These are phyloP conservation scores for Dictyostelium citrinum DNA, from an alignment of 78 protist genomes.

Conservation along the genomic window DNA sequence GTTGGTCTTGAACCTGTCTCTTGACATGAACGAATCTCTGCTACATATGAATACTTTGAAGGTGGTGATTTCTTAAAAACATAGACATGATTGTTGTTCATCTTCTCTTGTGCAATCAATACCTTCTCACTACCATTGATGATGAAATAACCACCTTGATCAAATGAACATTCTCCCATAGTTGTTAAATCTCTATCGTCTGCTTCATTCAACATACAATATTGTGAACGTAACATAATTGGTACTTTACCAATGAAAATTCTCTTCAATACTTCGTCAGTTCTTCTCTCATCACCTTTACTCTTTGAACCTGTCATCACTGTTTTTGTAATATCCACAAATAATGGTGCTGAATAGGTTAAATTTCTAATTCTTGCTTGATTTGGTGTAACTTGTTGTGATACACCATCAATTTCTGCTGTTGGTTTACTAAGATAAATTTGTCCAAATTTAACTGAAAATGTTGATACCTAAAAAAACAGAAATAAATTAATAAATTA, in stretches of 20 bases:
- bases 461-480: conserved; percentile 12
- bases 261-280: conserved; percentile 29
- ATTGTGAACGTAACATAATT: conserved; percentile 97
- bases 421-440: conserved; percentile 85
- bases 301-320: neutral
- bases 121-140: conserved; percentile 99
- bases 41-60: conserved; percentile 85
- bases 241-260: conserved; percentile 94
- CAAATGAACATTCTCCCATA: conserved; percentile 98
- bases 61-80: conserved; percentile 91
- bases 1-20: conserved; percentile 86
- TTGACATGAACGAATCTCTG: conserved; percentile 94
- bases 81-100: conserved; percentile 95
- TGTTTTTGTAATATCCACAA: conserved; percentile 70
- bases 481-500: neutral
- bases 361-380: conserved; percentile 97
- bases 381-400: conserved; percentile 87
- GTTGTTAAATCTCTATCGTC: conserved; percentile 61
- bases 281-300: conserved; percentile 23
- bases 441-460: conserved; percentile 81
- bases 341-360: conserved; percentile 89
- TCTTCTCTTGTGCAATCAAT: conserved; percentile 98
- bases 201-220: conserved; percentile 87
- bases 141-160: conserved; percentile 99
- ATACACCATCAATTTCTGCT: conserved; percentile 74